Evolutionary conservation across 805 yeast genomes (phyloP), one percentile per base, ranked within the genome.

Genomic region (Kodamaea jinghongensis): DNA sequence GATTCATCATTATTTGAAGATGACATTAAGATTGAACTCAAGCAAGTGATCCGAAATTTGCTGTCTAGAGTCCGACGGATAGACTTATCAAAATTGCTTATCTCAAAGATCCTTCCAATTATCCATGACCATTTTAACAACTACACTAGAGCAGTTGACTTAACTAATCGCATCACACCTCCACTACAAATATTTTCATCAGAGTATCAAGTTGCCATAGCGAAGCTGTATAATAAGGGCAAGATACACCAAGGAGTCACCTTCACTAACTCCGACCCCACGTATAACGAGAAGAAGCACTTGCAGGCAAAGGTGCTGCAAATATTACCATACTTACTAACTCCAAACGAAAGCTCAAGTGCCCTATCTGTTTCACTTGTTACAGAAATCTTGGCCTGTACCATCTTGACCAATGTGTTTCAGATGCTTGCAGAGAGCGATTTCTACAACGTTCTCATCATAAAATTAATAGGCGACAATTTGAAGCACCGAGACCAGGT

Each of bases 401-500:
- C 74, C 1, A 52, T 70, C 1, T 44, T 67, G 9, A 67, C 78
- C 16, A 72, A 76, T 39, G 76, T 88, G 0, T 45, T 87, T 8
- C 54, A 64, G 5, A 74, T 83, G 61, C 49, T 83, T 1, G 62
- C 82, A 0, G 90, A 84, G 35, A 78, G 91, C 1, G 95, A 88
- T 55, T 83, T 78, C 44, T 84, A 83, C 77, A 90, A 90, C 55
- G 75, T 78, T 40, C 52, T 71, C 29, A 69, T 88, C 11, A 79
- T 80, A 7, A 73, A 75, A 37, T 56, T 74, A 2, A 75, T 85
- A 1, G 81, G 87, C 3, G 73, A 73, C 22, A 74, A 83, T 9
- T 65, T 90, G 54, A 79, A 79, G 46, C 95, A 87, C 51, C 67
- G 89, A 40, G 75, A 75, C 27, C 87, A 86, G 51, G 95, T 89